Evolutionary conservation across 140 eudicot genomes (phyloP).

Genomic region (Senecio squalidus): DNA sequence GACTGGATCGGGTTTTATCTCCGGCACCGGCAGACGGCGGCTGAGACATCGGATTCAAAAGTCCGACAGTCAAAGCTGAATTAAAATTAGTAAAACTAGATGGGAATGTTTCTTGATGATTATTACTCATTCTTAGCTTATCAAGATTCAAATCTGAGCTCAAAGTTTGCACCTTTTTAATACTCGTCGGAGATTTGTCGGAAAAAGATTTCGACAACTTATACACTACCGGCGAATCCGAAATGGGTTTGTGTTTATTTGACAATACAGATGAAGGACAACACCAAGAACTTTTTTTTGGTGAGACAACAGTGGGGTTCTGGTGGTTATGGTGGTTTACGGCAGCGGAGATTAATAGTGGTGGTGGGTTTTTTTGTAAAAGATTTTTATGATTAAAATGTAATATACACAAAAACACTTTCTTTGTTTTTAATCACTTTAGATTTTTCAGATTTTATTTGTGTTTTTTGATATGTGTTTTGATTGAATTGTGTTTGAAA

Average conservation of each 20-base stretch:
- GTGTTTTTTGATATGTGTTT: too few relatives aligned
- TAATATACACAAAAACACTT: too few relatives aligned
- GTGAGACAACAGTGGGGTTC: conserved; percentile 33
- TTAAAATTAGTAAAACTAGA: conserved; percentile 64
- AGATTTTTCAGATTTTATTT: too few relatives aligned
- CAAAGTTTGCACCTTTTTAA: conserved; percentile 1
- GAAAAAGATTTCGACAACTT: too few relatives aligned
- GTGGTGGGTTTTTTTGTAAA: conserved; percentile 31
- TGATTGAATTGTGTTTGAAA: too few relatives aligned
- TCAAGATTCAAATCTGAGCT: conserved; percentile 7
- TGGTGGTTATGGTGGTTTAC: conserved; percentile 19
- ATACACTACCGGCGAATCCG: too few relatives aligned
- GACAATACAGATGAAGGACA: too few relatives aligned
- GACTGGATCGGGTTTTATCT: conserved; percentile 70
- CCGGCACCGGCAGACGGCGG: conserved; percentile 41
- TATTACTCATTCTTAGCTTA: conserved; percentile 22
- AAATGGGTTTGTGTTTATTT: too few relatives aligned
- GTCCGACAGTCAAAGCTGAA: conserved; percentile 82
- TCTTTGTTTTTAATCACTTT: too few relatives aligned
- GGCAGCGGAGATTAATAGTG: conserved; percentile 37
- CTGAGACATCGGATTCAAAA: too few relatives aligned
- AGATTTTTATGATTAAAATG: conserved; percentile 30
- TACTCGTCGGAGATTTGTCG: background rate
- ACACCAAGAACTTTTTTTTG: too few relatives aligned
- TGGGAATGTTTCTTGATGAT: conserved; percentile 40